A percentile compares a stretch with the other conserved stretches of the same genome.
These are phyloP conservation scores for Coemansia sp. DNA, from an alignment of 192 early-diverging fungal genomes.

Conservation along the genomic window DNA sequence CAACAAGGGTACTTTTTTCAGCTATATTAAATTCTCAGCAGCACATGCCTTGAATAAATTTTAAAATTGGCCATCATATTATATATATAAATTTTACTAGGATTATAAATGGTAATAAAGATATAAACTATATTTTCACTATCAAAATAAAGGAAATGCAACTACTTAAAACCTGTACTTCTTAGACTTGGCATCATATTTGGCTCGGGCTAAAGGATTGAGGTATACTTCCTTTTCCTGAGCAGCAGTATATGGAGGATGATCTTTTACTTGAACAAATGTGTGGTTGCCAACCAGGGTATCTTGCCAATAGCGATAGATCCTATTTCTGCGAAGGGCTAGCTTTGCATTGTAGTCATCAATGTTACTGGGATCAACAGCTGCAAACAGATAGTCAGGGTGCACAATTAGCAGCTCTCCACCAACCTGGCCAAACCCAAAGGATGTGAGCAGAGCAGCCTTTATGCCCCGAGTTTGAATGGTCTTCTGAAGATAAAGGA, in stretches of 20 bases:
- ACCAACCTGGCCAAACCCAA: constrained; percentile 68
- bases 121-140: too few species aligned
- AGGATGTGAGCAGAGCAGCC: constrained; percentile 61
- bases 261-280: constrained; percentile 32
- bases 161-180: constrained; percentile 30
- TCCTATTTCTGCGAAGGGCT: background rate
- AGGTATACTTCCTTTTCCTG: constrained; percentile 25
- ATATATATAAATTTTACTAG: too few species aligned
- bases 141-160: too few species aligned
- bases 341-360: background rate
- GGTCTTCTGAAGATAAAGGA: constrained; percentile 72
- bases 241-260: constrained; percentile 24
- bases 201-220: constrained; percentile 27
- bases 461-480: constrained; percentile 64
- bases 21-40: too few species aligned
- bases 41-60: too few species aligned
- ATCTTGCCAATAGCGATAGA: constrained; percentile 16
- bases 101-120: too few species aligned
- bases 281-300: constrained; percentile 7
- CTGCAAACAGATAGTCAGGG: constrained; percentile 62
- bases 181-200: constrained; percentile 14
- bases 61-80: too few species aligned
- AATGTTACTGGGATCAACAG: background rate
- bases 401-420: constrained; percentile 61
- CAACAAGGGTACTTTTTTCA: too few species aligned